These are phyloP conservation scores for Akanthomyces lecanii DNA, from an alignment of 2,329 filamentous ascomycete genomes.

Conservation along the genomic window DNA sequence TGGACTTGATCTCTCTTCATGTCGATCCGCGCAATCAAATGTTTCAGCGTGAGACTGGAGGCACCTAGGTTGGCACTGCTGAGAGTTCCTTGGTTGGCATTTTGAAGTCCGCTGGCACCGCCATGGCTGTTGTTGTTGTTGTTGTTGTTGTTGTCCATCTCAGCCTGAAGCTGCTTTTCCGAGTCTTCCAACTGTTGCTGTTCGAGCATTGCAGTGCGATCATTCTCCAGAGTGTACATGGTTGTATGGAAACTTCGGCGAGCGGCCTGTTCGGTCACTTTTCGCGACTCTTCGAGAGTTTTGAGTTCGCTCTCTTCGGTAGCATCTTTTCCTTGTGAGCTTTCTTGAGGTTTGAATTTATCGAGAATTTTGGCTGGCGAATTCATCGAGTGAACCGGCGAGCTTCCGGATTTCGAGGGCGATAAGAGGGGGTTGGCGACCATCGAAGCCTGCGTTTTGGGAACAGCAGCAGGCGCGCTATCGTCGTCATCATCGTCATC, in stretches of 20 bases:
- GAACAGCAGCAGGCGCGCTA: conserved; percentile 44
- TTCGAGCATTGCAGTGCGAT: conserved; percentile 93
- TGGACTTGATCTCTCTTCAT: conserved; percentile 84
- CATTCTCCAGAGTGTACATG: conserved; percentile 93
- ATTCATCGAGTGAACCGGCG: conserved; percentile 57
- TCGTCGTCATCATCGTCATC: conserved; percentile 70
- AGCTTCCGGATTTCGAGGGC: conserved; percentile 66
- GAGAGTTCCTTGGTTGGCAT: conserved; percentile 76
- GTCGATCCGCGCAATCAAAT: conserved; percentile 93
- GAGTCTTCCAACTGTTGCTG: conserved; percentile 96
- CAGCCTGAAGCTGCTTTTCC: conserved; percentile 91
- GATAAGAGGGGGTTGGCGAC: conserved; percentile 58
- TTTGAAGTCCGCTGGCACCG: conserved; percentile 44
- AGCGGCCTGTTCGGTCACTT: conserved; percentile 82
- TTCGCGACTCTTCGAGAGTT: conserved; percentile 87
- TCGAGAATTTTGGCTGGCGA: conserved; percentile 56
- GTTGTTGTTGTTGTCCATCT: conserved; percentile 55
- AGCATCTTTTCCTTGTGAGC: conserved; percentile 54
- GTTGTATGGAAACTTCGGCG: conserved; percentile 88
- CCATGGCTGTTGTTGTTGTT: conserved; percentile 41
- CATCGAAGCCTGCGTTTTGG: conserved; percentile 46
- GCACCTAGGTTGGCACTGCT: conserved; percentile 93
- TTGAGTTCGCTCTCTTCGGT: conserved; percentile 85
- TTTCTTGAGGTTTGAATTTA: conserved; percentile 49
- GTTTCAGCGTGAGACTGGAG: conserved; percentile 92